Base-by-base conservation (phyloP, 2,329 filamentous ascomycete genomes). In the Pezicula rhizophila region DNA sequence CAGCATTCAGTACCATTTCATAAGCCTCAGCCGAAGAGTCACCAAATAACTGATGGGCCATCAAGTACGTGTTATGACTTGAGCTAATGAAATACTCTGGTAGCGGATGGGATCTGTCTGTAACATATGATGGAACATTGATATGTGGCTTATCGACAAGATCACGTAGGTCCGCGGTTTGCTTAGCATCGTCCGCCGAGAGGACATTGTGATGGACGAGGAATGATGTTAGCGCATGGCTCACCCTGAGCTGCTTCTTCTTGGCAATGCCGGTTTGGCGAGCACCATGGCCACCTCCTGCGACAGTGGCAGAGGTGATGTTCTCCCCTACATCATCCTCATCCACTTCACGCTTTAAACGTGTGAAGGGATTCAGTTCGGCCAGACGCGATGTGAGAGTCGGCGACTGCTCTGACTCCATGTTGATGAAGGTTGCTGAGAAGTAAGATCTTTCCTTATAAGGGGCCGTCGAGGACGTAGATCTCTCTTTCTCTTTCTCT, bases 1-100 rank as follows among this genome's bases (percentile, higher is more conserved):
- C 84, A 0, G 80, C 78, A 26, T 67, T 69, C 14, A 88, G 68
- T 0, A 81, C 80, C 5, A 73, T 79, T 57, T 82, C 74, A 60
- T 88, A 88, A 0, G 81, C 83, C 4, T 72, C 68, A 7, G 80
- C 80, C 2, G 77, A 79, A 2, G 81, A 84, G 18, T 70, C 70
- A 4, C 84, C 84, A 57, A 74, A 84, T 2, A 88, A 76, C 66
- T 88, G 84, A 62, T 87, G 81, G 0, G 82, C 84, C 58, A 82
- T 71, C 23, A 88, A 70, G 58, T 88, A 88, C 0, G 84, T 88
- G 65, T 88, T 88, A 68, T 88, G 84, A 54, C 80, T 85, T 4
- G 82, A 85, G 65, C 80, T 85, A 66, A 88, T 79, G 60, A 82
- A 87, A 65, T 88, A 88, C 55, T 86, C 81, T 2, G 82, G 77